phyloP scores from a whole-genome alignment of 306 rosid genomes.

The Quercus ilex region DNA sequence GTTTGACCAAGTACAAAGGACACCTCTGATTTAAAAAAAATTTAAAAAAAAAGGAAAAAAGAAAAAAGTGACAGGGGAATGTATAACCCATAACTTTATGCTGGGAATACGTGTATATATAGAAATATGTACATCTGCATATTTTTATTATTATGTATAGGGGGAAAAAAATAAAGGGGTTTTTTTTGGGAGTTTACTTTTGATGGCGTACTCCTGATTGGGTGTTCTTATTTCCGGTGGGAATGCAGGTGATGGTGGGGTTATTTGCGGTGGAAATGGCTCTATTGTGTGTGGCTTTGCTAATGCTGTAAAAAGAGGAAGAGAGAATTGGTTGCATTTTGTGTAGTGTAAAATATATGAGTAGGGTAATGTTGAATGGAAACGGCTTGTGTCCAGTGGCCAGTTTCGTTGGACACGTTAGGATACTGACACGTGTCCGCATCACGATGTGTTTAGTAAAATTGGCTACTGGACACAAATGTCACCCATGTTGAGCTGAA shows the following conservation, averaged over 20 bases:
- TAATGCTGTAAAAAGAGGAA: constrained; percentile 39
- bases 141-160: too few relatives aligned
- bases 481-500: not conserved
- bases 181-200: not conserved
- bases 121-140: too few relatives aligned
- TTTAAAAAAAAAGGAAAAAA: too few relatives aligned
- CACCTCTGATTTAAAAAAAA: too few relatives aligned
- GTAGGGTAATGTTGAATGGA: not conserved
- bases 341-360: constrained; percentile 10
- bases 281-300: constrained; percentile 34
- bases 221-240: constrained; percentile 23
- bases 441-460: not conserved
- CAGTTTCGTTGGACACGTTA: too few relatives aligned
- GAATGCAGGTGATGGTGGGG: constrained; percentile 67
- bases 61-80: too few relatives aligned
- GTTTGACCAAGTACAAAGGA: too few relatives aligned
- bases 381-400: too few relatives aligned
- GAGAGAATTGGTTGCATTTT: constrained; percentile 16
- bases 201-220: constrained; percentile 33
- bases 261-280: constrained; percentile 45
- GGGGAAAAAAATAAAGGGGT: not conserved
- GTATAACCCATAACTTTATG: too few relatives aligned
- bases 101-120: too few relatives aligned
- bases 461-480: too few relatives aligned
- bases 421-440: too few relatives aligned